Evolutionary conservation across 352 stramenopile species (phyloP), one percentile per base, ranked within the genome.

Genomic region (Elongisporangium anandrum): DNA sequence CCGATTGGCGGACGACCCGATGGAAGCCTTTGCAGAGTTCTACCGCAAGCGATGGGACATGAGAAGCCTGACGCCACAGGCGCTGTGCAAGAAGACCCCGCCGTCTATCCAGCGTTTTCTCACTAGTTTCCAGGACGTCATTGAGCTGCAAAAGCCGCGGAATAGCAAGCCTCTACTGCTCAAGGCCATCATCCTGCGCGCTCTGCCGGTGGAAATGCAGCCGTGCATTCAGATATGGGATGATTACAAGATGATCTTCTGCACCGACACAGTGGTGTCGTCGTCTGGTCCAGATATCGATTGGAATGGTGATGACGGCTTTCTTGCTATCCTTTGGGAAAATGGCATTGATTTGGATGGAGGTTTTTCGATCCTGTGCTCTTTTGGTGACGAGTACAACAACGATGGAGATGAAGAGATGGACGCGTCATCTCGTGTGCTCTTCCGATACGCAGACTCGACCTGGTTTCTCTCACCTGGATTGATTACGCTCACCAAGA

Each of bases 11-110:
- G 66, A 90, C 38, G 77, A 94, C 38, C 77, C 81, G 7, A 80
- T 80, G 12, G 74, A 95, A 24, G 94, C 93, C 6, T 98, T 98
- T 64, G 81, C 92, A 47, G 76, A 90, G 64, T 98, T 98, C 57
- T 97, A 97, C 63, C 60, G 69, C 21, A 87, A 89, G 57, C 79
- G 85, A 8, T 89, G 82, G 79, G 77, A 86, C 12, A 92, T 92
- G 81, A 77, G 73, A 41, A 64, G 77, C 15, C 70, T 94, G 17
- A 92, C 83, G 15, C 60, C 81, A 0, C 70, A 88, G 9, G 79
- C 73, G 17, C 54, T 94, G 17, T 60, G 67, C 17, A 71, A 72
- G 39, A 92, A 90, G 61, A 94, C 84, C 2, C 85, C 85, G 3
- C 75, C 84, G 23, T 93, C 81, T 4, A 88, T 94, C 22, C 81